Evolutionary conservation across 2,329 filamentous ascomycete genomes (phyloP), one percentile per base, ranked within the genome.

Genomic region (Cladophialophora bantiana): DNA sequence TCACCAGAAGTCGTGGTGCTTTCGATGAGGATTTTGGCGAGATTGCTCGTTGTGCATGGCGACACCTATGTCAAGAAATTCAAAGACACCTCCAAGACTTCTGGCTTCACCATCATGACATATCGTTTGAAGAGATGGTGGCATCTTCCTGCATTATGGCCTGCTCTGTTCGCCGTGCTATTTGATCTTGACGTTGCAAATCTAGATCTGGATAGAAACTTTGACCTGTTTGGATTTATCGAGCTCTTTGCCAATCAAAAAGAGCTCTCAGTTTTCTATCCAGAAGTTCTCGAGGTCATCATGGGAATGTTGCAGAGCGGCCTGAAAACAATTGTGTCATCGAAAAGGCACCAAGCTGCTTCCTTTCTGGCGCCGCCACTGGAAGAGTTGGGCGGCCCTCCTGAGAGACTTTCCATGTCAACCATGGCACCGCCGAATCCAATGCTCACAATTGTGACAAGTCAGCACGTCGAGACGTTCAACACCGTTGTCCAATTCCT

Each of bases 241-340:
- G 88, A 93, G 54, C 84, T 89, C 0, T 96, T 98, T 74, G 79
- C 82, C 68, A 86, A 85, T 55, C 64, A 68, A 50, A 72, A 73
- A 54, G 87, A 84, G 63, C 83, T 86, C 62, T 88, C 86, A 50
- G 86, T 97, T 15, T 83, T 86, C 0, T 91, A 93, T 74, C 88
- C 93, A 0, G 93, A 96, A 65, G 87, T 93, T 6, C 81, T 97
- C 31, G 85, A 90, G 0, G 89, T 96, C 10, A 90, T 99, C 54
- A 89, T 89, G 4, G 87, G 89, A 0, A 96, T 99, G 93, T 81
- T 99, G 1, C 92, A 96, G 75, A 89, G 91, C 74, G 94, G 93
- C 0, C 78, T 98, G 26, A 90, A 92, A 69, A 87, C 90, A n/a
- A 74, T 77, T 64, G 82, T 91, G 6, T 82, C 89, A 60, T 86